phyloP scores from a whole-genome alignment of 441 rosid genomes.

The Gossypium gossypioides region DNA sequence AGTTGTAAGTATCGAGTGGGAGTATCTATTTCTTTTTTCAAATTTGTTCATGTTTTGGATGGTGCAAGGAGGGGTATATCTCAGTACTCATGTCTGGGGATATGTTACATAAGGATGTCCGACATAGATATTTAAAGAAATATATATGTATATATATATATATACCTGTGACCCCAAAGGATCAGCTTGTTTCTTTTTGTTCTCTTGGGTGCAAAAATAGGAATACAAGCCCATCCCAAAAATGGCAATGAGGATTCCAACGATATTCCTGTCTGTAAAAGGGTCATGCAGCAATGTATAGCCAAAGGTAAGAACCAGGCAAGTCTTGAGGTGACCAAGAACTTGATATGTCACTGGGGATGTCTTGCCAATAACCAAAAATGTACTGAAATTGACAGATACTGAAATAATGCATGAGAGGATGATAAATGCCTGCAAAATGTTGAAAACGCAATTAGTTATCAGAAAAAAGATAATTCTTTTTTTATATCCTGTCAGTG shows the following conservation, averaged over 20 bases:
- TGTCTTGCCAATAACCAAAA: constrained; percentile 91
- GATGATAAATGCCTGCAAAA: constrained; percentile 64
- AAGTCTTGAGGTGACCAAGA: constrained; percentile 91
- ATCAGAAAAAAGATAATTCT: neutral
- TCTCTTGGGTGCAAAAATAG: constrained; percentile 70
- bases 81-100: neutral
- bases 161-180: constrained; percentile 43
- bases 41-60: neutral
- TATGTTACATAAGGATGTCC: neutral
- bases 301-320: constrained; percentile 81
- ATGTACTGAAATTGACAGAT: constrained; percentile 90
- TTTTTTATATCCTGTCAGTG: neutral
- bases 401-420: constrained; percentile 85
- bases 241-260: constrained; percentile 78
- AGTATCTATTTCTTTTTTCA: too few species aligned
- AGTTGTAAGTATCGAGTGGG: too few species aligned
- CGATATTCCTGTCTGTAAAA: constrained; percentile 65
- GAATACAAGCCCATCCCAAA: constrained; percentile 88
- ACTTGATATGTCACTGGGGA: constrained; percentile 98
- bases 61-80: neutral
- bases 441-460: neutral
- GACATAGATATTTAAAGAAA: neutral
- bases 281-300: constrained; percentile 85
- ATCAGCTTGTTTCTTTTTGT: constrained; percentile 59
- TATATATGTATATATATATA: neutral